phyloP scores from a whole-genome alignment of 208 protist genomes.

The Giardia muris region DNA sequence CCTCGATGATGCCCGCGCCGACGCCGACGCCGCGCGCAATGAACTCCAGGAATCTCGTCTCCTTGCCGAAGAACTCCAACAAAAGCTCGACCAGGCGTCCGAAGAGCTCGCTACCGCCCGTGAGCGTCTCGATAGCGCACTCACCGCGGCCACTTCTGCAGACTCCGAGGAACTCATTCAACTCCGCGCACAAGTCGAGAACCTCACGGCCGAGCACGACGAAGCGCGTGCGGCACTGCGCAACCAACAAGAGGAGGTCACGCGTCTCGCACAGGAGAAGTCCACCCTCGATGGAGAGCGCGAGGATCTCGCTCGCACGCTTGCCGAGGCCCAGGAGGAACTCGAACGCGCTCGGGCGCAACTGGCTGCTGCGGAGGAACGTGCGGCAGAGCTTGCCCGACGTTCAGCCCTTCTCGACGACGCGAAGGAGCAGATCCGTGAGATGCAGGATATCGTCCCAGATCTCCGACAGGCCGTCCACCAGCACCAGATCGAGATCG shows the following conservation, averaged over 20 bases:
- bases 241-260: background rate
- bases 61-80: background rate
- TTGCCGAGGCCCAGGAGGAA: background rate
- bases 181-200: background rate
- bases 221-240: background rate
- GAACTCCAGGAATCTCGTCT: background rate
- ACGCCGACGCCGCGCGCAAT: background rate
- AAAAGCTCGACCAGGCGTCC: background rate
- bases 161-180: background rate
- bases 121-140: background rate
- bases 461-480: background rate
- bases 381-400: background rate
- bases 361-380: background rate
- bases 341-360: background rate
- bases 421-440: background rate
- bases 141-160: background rate
- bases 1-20: background rate
- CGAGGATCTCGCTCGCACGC: background rate
- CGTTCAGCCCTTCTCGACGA: background rate
- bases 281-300: background rate
- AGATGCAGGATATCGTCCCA: conserved; percentile 3
- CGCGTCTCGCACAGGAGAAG: background rate
- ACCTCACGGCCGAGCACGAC: background rate
- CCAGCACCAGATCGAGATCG: background rate
- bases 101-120: background rate